A percentile compares a stretch with the other conserved stretches of the same genome.
Conservation (phyloP, 345 rosid species). For the Euclidium syriacum region DNA sequence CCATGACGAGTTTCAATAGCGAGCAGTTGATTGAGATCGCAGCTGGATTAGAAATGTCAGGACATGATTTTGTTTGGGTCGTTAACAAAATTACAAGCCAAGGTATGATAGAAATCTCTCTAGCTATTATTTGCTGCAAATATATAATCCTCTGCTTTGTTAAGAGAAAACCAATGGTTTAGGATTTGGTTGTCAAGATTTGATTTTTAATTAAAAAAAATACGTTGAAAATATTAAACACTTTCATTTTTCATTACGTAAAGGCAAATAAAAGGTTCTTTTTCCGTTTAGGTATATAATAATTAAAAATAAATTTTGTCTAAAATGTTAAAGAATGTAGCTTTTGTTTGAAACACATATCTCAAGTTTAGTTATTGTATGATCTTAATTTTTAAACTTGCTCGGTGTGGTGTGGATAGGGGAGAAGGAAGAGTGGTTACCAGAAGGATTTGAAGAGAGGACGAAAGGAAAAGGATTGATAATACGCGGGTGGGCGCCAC, state of each 20-base stretch:
- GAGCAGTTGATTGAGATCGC: constrained; percentile 43
- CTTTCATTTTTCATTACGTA: no score
- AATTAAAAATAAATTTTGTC: no score
- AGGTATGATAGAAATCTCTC: constrained; percentile 13
- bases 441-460: constrained; percentile 42
- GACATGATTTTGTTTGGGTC: constrained; percentile 51
- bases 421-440: constrained; percentile 42
- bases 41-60: constrained; percentile 45
- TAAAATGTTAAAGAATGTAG: no score
- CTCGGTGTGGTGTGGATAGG: constrained; percentile 3
- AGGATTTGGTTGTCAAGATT: neutral
- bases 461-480: constrained; percentile 38
- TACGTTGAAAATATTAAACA: no score
- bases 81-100: constrained; percentile 27
- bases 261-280: no score
- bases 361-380: no score
- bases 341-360: no score
- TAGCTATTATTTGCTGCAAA: neutral
- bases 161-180: neutral
- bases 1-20: constrained; percentile 23
- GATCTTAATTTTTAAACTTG: no score
- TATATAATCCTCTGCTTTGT: neutral
- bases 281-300: no score
- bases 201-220: no score
- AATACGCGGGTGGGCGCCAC: constrained; percentile 57